Evolutionary conservation across 345 rosid species (phyloP).

Genomic region (Salix udensis): DNA sequence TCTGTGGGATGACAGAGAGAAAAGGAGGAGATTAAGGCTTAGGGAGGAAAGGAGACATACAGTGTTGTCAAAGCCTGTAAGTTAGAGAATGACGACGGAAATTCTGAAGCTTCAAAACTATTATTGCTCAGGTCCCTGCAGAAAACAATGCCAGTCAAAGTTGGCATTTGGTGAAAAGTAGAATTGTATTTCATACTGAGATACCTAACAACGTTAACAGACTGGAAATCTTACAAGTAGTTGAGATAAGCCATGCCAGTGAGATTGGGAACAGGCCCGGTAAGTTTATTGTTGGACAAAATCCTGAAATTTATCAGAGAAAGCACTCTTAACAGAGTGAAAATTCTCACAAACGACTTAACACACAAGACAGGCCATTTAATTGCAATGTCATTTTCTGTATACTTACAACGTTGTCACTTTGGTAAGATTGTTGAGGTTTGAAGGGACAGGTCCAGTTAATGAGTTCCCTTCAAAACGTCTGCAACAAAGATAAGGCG

Average conservation of each 20-base stretch:
- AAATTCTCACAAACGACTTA: background rate
- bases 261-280: constrained; percentile 63
- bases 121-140: constrained; percentile 85
- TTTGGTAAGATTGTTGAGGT: constrained; percentile 53
- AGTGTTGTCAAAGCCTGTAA: constrained; percentile 52
- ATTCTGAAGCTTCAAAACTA: constrained; percentile 38
- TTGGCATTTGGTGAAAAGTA: background rate
- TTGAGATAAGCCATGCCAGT: constrained; percentile 45
- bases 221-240: constrained; percentile 51
- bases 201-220: too few species aligned
- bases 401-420: constrained; percentile 62
- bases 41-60: constrained; percentile 39
- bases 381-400: background rate
- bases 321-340: background rate
- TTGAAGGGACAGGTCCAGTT: constrained; percentile 52
- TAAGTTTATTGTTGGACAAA: constrained; percentile 62
- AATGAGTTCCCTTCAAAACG: constrained; percentile 70
- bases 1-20: background rate
- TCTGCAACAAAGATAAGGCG: constrained; percentile 35
- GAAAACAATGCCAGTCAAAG: constrained; percentile 1
- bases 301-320: constrained; percentile 36
- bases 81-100: constrained; percentile 57
- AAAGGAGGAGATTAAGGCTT: background rate
- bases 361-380: background rate
- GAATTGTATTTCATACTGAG: background rate